Percentiles rank a stretch among this genome's conserved stretches.
phyloP scores from a whole-genome alignment of 129 eudicot species.

The Pittosporum tobira region DNA sequence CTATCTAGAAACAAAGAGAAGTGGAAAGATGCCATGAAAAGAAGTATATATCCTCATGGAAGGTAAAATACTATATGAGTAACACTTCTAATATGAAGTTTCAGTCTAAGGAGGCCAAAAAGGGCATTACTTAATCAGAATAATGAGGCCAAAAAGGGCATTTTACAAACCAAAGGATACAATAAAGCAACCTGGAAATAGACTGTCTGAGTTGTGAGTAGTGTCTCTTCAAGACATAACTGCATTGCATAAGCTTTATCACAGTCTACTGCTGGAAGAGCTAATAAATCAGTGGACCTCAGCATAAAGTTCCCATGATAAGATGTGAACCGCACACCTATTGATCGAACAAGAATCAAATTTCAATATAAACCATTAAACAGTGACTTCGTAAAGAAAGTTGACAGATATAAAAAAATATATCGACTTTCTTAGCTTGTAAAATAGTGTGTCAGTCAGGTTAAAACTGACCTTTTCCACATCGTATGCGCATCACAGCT shows the following conservation, averaged over 20 bases:
- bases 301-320: constrained; percentile 99
- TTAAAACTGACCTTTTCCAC: constrained; percentile 79
- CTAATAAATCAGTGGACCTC: constrained; percentile 88
- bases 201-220: constrained; percentile 73
- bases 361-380: neutral
- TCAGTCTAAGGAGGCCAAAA: neutral
- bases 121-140: neutral
- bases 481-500: constrained; percentile 97
- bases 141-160: too few relatives aligned
- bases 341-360: constrained; percentile 7
- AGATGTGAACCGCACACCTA: constrained; percentile 90
- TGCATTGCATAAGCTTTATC: constrained; percentile 98
- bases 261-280: constrained; percentile 99
- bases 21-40: neutral
- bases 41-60: neutral
- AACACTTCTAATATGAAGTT: neutral
- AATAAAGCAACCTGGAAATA: constrained; percentile 91
- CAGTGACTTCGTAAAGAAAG: constrained; percentile 3
- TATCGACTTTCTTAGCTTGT: constrained; percentile 1
- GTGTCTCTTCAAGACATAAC: constrained; percentile 87
- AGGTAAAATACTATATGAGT: neutral
- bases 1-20: neutral
- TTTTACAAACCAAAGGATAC: constrained; percentile 53
- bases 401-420: constrained; percentile 8
- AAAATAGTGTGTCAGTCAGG: neutral